phyloP scores from a whole-genome alignment of 78 protist genomes.

The Dictyostelium discoideum region DNA sequence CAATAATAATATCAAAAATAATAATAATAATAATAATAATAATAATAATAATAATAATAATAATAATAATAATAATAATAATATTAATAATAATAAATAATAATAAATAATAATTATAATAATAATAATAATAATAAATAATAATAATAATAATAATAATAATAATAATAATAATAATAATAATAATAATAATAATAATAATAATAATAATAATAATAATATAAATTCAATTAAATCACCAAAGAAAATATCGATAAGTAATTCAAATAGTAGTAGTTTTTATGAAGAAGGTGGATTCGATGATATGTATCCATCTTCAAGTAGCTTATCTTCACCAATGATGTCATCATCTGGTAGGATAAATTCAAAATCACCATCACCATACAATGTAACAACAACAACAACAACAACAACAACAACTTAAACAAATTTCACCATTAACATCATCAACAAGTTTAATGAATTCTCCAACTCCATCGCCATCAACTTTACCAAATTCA shows the following conservation, averaged over 20 bases:
- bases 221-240: neutral
- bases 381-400: neutral
- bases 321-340: neutral
- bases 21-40: too few species aligned
- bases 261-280: neutral
- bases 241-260: neutral
- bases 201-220: too few species aligned
- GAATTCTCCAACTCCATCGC: neutral
- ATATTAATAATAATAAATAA: too few species aligned
- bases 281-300: neutral
- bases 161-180: too few species aligned
- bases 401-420: neutral
- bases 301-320: constrained; percentile 8
- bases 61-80: too few species aligned
- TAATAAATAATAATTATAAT: too few species aligned
- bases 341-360: neutral
- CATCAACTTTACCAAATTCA: neutral
- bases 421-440: neutral
- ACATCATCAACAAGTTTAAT: neutral
- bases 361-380: neutral
- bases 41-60: too few species aligned
- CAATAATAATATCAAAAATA: too few species aligned
- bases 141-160: too few species aligned
- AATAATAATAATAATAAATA: too few species aligned
- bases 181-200: too few species aligned